phyloP scores from a whole-genome alignment of 2,329 filamentous ascomycete species.

The Leptoxyphium fumago region DNA sequence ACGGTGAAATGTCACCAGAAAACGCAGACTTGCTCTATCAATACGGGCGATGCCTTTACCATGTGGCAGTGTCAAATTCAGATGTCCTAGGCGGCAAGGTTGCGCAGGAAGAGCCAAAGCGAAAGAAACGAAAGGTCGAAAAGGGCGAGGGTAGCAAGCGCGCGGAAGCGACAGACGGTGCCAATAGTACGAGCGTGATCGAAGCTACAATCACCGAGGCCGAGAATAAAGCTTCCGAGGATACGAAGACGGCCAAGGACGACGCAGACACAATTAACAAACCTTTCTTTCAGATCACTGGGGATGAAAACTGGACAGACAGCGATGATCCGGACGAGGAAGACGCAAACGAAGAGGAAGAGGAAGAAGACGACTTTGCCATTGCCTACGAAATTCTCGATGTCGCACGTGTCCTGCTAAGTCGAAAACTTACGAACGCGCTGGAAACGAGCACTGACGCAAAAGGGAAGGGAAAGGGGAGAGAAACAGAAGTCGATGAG shows the following conservation, averaged over 20 bases:
- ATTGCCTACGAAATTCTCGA: conserved; percentile 51
- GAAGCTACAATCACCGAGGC: conserved; percentile 26
- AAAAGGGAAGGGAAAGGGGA: conserved; percentile 30
- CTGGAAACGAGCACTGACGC: conserved; percentile 23
- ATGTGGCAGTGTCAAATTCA: conserved; percentile 84
- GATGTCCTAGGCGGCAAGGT: conserved; percentile 83
- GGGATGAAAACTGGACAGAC: conserved; percentile 87
- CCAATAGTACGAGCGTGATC: conserved; percentile 25
- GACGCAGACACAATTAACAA: conserved; percentile 37
- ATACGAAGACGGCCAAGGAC: conserved; percentile 21
- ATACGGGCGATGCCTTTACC: conserved; percentile 87
- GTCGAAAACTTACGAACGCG: conserved; percentile 37
- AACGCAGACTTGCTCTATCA: conserved; percentile 91
- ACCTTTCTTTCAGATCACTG: conserved; percentile 78
- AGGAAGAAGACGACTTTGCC: conserved; percentile 47
- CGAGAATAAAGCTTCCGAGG: conserved; percentile 28
- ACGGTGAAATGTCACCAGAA: conserved; percentile 78
- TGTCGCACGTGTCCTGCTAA: conserved; percentile 44
- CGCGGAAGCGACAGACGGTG: conserved; percentile 3
- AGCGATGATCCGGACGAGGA: conserved; percentile 49
- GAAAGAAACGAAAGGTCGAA: conserved; percentile 28
- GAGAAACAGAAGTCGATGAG: conserved; percentile 26
- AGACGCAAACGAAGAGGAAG: conserved; percentile 28
- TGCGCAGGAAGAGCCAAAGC: conserved; percentile 40
- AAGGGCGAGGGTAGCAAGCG: conserved; percentile 12